These are phyloP conservation scores for Physocladia obscura DNA, from an alignment of 192 early-diverging fungal species.

Conservation along the genomic window DNA sequence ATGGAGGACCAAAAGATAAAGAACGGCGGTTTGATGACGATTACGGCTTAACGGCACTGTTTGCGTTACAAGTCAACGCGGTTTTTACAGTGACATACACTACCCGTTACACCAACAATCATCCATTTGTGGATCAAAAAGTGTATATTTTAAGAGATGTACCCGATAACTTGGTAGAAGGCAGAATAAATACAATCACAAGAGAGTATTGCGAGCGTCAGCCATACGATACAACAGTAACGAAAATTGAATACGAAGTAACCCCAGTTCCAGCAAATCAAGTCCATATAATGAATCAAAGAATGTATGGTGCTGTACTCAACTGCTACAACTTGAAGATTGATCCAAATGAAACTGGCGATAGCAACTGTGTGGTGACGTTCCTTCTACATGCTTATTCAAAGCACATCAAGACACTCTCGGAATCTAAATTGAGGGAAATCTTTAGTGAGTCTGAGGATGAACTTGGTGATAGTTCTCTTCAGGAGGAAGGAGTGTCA, in stretches of 20 bases:
- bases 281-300: constrained; percentile 7
- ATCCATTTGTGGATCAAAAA: constrained; percentile 4
- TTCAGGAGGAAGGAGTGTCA: background rate
- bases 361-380: background rate
- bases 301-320: constrained; percentile 8
- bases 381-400: constrained; percentile 1
- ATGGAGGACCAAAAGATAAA: constrained; percentile 7
- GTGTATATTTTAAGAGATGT: constrained; percentile 7
- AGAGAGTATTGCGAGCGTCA: background rate
- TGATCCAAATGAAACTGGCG: background rate
- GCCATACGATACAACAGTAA: background rate
- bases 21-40: background rate
- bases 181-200: background rate
- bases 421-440: background rate
- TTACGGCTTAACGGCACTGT: background rate
- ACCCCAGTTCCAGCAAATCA: background rate
- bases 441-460: background rate
- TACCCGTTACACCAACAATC: background rate
- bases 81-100: background rate
- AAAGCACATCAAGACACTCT: constrained; percentile 3
- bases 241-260: background rate
- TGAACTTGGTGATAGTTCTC: background rate
- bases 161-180: background rate
- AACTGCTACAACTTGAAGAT: constrained; percentile 7
- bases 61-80: background rate